A percentile compares a stretch with the other conserved stretches of the same genome.
These are phyloP conservation scores for Phytophthora aleatoria DNA, from an alignment of 352 stramenopile genomes.

Conservation along the genomic window DNA sequence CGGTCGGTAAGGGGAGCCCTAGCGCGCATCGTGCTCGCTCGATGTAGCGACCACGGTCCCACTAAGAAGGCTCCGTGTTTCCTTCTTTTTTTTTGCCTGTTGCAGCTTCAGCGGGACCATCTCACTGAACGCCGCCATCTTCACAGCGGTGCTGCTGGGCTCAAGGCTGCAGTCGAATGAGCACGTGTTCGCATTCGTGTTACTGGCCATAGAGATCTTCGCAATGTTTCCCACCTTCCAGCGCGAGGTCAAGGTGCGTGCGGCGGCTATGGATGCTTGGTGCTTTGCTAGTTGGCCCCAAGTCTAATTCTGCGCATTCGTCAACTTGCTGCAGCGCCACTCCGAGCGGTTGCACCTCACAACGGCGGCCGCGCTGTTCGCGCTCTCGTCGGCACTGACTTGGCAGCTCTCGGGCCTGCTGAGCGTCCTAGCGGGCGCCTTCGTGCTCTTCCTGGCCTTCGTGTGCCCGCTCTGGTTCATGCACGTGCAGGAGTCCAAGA, in stretches of 20 bases:
- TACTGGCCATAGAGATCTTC: constrained; percentile 92
- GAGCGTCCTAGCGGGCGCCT: constrained; percentile 62
- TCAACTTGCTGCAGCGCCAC: constrained; percentile 42
- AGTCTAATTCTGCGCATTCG: constrained; percentile 9
- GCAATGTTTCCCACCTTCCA: constrained; percentile 90
- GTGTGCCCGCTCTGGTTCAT: constrained; percentile 91
- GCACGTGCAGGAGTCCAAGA: constrained; percentile 91
- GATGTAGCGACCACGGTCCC: constrained; percentile 1
- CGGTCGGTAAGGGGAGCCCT: constrained; percentile 42
- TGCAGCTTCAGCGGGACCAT: constrained; percentile 87
- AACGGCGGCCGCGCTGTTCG: constrained; percentile 73
- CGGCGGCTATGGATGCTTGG: not conserved
- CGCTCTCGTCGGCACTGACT: constrained; percentile 69
- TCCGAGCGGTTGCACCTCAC: constrained; percentile 74
- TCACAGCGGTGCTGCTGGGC: constrained; percentile 90
- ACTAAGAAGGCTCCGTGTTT: constrained; percentile 5
- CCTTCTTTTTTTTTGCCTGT: not conserved
- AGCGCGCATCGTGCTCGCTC: not conserved
- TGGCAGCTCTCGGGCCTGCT: constrained; percentile 76
- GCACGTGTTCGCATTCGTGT: constrained; percentile 91
- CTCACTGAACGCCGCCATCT: constrained; percentile 93
- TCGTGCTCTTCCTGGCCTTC: constrained; percentile 85
- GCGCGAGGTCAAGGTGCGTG: constrained; percentile 77
- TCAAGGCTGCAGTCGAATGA: constrained; percentile 91
- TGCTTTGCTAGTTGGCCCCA: not conserved